Evolutionary conservation across 306 rosid genomes (phyloP).

Genomic region (Lotus japonicus): DNA sequence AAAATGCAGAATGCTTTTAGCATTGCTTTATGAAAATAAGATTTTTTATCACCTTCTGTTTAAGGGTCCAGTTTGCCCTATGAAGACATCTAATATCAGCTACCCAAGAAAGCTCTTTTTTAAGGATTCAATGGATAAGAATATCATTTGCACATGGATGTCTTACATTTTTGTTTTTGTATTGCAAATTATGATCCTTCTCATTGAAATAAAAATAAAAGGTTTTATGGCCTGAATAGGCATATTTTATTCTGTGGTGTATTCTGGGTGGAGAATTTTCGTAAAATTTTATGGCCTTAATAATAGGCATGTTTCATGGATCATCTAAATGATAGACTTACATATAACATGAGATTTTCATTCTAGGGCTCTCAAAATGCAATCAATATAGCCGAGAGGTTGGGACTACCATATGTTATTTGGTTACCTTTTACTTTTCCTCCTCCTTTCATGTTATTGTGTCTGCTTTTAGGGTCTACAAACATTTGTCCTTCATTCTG

Average conservation of each 20-base stretch:
- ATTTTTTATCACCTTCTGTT: no score
- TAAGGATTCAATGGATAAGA: background rate
- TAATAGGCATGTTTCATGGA: background rate
- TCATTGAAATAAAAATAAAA: background rate
- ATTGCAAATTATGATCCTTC: background rate
- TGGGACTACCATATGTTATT: conserved; percentile 64
- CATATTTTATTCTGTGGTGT: background rate
- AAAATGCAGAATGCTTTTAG: no score
- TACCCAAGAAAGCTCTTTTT: background rate
- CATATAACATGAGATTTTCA: conserved; percentile 10
- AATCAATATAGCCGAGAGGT: conserved; percentile 82
- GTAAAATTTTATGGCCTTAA: background rate
- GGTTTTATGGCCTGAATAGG: no score
- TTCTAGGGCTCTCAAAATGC: conserved; percentile 92
- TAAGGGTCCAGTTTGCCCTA: no score
- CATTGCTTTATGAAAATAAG: no score
- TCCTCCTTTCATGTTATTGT: no score
- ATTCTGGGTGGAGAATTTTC: background rate
- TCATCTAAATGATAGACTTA: background rate
- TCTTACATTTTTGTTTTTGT: background rate
- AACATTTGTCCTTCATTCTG: no score
- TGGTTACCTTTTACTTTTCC: no score
- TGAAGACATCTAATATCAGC: no score
- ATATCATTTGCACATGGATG: background rate
- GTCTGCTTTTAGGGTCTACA: no score